Conservation (phyloP, 495 filamentous ascomycete genomes). For the Lophiotrema nucula region DNA sequence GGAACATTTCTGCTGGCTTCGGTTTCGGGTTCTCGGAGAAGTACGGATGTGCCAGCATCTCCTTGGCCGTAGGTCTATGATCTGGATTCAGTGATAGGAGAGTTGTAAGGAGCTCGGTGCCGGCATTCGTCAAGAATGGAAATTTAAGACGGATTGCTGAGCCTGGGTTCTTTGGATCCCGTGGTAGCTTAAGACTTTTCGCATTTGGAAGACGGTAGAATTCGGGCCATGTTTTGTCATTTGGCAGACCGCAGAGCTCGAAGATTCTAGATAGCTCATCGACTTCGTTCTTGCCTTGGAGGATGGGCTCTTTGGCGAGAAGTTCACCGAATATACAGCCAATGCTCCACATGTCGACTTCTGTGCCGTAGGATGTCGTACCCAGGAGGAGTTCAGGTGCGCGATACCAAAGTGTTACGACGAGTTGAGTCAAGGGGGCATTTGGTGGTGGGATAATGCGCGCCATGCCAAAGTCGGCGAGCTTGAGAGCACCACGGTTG, state of each 20-base stretch:
- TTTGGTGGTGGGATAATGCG: conserved; percentile 71
- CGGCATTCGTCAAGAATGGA: conserved; percentile 74
- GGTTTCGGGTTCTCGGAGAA: conserved; percentile 87
- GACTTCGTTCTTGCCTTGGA: conserved; percentile 94
- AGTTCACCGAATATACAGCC: conserved; percentile 97
- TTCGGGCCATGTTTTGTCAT: conserved; percentile 78
- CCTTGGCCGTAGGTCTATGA: conserved; percentile 64
- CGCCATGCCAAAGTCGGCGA: conserved; percentile 98
- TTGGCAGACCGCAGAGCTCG: conserved; percentile 85
- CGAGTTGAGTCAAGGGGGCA: conserved; percentile 82
- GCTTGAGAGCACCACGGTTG: conserved; percentile 92
- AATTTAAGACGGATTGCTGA: conserved; percentile 68
- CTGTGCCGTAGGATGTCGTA: conserved; percentile 67
- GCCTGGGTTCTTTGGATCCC: conserved; percentile 38
- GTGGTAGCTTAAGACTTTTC: conserved; percentile 75
- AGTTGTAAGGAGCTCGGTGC: conserved; percentile 62
- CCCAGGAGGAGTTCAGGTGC: conserved; percentile 88
- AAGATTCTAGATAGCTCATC: conserved; percentile 81
- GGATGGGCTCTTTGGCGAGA: conserved; percentile 69
- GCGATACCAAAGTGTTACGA: conserved; percentile 97
- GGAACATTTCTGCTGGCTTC: conserved; percentile 69
- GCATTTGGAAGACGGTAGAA: conserved; percentile 91
- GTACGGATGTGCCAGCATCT: conserved; percentile 75
- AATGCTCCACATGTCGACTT: conserved; percentile 92
- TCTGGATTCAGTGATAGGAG: conserved; percentile 77